phyloP scores from a whole-genome alignment of 345 rosid species.

The Lagerstroemia speciosa region DNA sequence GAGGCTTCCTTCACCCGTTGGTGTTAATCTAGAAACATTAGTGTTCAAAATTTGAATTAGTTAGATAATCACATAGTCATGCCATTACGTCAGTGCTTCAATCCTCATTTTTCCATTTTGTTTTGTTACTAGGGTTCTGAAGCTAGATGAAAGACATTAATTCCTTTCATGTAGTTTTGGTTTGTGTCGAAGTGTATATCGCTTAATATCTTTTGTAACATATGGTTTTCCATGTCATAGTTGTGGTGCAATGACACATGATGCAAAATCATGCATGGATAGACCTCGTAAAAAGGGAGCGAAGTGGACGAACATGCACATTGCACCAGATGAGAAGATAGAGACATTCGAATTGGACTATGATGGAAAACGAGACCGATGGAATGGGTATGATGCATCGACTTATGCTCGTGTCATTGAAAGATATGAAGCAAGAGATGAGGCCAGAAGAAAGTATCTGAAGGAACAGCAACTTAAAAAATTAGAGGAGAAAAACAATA shows the following conservation, averaged over 20 bases:
- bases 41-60: background rate
- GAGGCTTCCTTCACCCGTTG: too few relatives aligned
- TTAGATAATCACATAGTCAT: too few relatives aligned
- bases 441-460: constrained; percentile 56
- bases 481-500: constrained; percentile 62
- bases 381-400: constrained; percentile 89
- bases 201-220: background rate
- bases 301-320: constrained; percentile 55
- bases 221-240: constrained; percentile 17
- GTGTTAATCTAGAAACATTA: background rate
- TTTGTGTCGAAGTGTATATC: background rate
- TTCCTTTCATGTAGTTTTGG: background rate
- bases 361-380: constrained; percentile 83
- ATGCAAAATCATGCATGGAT: constrained; percentile 63
- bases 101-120: background rate
- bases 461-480: constrained; percentile 81
- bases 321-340: constrained; percentile 82
- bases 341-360: constrained; percentile 77
- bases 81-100: background rate
- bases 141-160: too few relatives aligned
- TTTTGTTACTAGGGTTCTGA: background rate
- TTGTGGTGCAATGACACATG: constrained; percentile 91
- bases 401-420: constrained; percentile 62
- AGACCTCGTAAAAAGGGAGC: constrained; percentile 74
- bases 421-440: constrained; percentile 70